A percentile compares a stretch with the other conserved stretches of the same genome.
These are phyloP conservation scores for Luvunga scandens DNA, from an alignment of 345 rosid genomes.

Conservation along the genomic window DNA sequence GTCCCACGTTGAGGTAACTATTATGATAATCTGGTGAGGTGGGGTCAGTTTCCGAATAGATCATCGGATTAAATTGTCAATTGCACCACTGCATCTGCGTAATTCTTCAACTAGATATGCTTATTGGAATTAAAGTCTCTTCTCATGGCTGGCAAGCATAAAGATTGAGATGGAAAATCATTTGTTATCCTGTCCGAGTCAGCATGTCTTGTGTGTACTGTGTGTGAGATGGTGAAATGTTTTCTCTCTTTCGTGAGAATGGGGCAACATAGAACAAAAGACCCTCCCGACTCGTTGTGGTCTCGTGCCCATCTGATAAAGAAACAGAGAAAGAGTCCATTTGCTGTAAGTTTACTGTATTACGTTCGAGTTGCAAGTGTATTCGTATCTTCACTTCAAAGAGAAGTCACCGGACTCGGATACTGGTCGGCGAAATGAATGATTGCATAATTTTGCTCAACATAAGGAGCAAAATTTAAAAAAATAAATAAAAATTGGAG, in stretches of 20 bases:
- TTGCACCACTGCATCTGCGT: too few relatives aligned
- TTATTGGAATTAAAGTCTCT: not conserved
- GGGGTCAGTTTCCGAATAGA: slow-evolving; percentile 1
- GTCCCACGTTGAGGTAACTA: not conserved
- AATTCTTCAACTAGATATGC: not conserved
- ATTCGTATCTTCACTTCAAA: slow-evolving; percentile 28
- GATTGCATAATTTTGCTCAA: not conserved
- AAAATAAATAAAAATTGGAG: too few relatives aligned
- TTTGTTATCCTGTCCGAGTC: not conserved
- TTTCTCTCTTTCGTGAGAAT: not conserved
- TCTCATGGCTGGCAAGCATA: slow-evolving; percentile 3
- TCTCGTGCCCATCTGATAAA: not conserved
- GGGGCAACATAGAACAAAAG: not conserved
- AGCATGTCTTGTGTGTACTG: not conserved
- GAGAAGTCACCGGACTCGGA: slow-evolving; percentile 12
- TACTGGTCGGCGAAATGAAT: slow-evolving; percentile 12
- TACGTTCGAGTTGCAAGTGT: not conserved
- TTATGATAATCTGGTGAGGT: slow-evolving; percentile 1
- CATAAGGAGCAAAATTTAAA: not conserved
- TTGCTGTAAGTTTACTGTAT: not conserved
- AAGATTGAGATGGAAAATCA: not conserved
- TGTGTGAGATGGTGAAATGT: not conserved
- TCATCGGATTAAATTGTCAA: slow-evolving; percentile 11
- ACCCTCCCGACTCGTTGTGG: not conserved
- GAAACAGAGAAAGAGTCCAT: not conserved